Evolutionary conservation across 1,139 yeast species (phyloP).

Genomic region (Yamadazyma atlantica): DNA sequence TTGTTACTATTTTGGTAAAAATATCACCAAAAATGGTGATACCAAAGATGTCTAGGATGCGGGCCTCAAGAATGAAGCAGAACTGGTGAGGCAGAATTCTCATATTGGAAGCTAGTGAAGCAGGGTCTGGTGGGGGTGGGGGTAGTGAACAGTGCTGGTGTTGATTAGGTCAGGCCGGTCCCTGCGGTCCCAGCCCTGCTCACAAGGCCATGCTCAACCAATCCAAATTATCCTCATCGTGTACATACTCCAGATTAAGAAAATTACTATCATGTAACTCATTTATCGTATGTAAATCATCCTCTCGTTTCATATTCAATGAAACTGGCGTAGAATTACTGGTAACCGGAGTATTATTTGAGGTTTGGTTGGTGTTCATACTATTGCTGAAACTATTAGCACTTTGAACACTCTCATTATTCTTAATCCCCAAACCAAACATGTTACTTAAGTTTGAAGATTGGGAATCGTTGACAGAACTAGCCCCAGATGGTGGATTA

Average conservation of each 20-base stretch:
- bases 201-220: conserved; percentile 41
- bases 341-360: conserved; percentile 8
- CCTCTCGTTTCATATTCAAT: conserved; percentile 10
- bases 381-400: conserved; percentile 1
- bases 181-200: too few species aligned
- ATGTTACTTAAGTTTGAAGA: conserved; percentile 9
- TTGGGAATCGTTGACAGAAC: background rate
- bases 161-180: too few species aligned
- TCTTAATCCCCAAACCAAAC: conserved; percentile 13
- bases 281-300: conserved; percentile 18
- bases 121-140: too few species aligned
- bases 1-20: too few species aligned
- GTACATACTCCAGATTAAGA: conserved; percentile 16
- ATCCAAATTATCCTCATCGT: conserved; percentile 30
- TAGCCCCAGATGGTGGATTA: background rate
- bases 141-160: too few species aligned
- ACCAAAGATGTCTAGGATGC: too few species aligned
- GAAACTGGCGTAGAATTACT: conserved; percentile 13
- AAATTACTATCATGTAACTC: conserved; percentile 17
- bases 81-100: too few species aligned
- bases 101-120: too few species aligned
- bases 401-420: background rate
- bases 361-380: conserved; percentile 1
- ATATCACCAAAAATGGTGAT: too few species aligned
- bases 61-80: too few species aligned